Conservation (phyloP, 2,329 filamentous ascomycete species). For the Claviceps africana region DNA sequence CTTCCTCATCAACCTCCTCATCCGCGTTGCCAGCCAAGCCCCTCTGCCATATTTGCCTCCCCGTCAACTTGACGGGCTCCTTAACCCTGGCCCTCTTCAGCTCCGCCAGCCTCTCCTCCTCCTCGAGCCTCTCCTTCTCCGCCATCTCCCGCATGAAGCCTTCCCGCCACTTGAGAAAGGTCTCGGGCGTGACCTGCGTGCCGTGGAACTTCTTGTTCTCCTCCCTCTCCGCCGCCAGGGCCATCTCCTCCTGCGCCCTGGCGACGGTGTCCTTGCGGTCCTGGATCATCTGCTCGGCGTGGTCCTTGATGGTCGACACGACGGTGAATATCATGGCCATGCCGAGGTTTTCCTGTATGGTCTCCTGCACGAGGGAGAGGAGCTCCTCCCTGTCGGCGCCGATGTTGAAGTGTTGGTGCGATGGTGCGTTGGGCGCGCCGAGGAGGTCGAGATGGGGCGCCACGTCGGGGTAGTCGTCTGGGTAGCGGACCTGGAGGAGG, state of each 20-base stretch:
- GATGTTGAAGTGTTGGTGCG: slow-evolving; percentile 64
- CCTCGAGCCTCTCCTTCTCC: slow-evolving; percentile 51
- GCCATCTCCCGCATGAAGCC: slow-evolving; percentile 69
- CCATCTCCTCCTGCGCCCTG: slow-evolving; percentile 40
- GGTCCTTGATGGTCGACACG: slow-evolving; percentile 75
- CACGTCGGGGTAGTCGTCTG: slow-evolving; percentile 80
- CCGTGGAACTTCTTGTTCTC: slow-evolving; percentile 97
- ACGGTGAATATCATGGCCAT: slow-evolving; percentile 97
- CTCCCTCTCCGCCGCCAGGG: slow-evolving; percentile 58
- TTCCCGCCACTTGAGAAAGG: slow-evolving; percentile 71
- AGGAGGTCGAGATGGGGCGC: slow-evolving; percentile 71
- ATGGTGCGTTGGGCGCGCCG: slow-evolving; percentile 52
- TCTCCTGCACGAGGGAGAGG: slow-evolving; percentile 55
- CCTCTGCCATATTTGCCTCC: slow-evolving; percentile 64
- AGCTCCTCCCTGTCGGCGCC: slow-evolving; percentile 65
- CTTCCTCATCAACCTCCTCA: slow-evolving; percentile 53
- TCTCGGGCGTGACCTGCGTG: slow-evolving; percentile 72
- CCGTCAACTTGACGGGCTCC: slow-evolving; percentile 58
- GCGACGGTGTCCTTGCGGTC: slow-evolving; percentile 55
- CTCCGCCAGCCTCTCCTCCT: slow-evolving; percentile 70
- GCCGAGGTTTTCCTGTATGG: slow-evolving; percentile 81
- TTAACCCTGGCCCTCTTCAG: slow-evolving; percentile 66
- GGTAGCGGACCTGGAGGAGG: slow-evolving; percentile 74
- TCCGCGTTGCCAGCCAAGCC: slow-evolving; percentile 55
- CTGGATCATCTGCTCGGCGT: slow-evolving; percentile 70